Base-by-base conservation (phyloP, 345 rosid species). In the Eucalyptus rudis region DNA sequence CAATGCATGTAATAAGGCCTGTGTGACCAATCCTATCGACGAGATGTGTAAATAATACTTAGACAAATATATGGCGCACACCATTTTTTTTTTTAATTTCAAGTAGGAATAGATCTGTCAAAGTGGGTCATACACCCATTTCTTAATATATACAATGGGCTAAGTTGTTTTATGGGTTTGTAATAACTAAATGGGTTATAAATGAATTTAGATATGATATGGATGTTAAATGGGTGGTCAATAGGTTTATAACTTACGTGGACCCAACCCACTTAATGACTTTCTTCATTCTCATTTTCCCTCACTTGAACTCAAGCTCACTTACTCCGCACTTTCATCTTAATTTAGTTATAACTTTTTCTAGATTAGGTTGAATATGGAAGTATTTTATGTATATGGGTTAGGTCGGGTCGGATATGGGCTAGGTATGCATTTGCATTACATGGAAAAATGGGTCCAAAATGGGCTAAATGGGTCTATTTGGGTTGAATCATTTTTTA, bases 361-460 rank as follows among this genome's bases (percentile, higher is more conserved):
- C 62, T 56, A 56, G 29, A 56, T 24, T 56, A 8, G 29, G 29
- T 9, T 4, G 29, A 56, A 24, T 56, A 56, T 56, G 62, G 29
- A 56, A 56, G 29, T 56, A 10, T 22, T 24, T 56, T 56, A 56
- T 2, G 13, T 9, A 56, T 24, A 56, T 24, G 62, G 6, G 6
- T 2, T 24, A 10, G 29, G 12, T 22, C 29, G 3, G 6, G 29
- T 22, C 6, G 0, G 6, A 22, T 56, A 24, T 56, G 29, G 5
- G 12, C 27, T 56, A 10, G 13, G 62, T 24, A 4, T 19, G 58
- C 58, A 56, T 56, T 56, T 56, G 27, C 27, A 56, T 8, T 24
- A 24, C 62, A 56, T 24, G 62, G 24, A 52, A 56, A 56, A 56
- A 56, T 56, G 6, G 5, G 12, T 56, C 27, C 5, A 56, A 56